phyloP scores from a whole-genome alignment of 129 eudicot genomes.

The Mikania micrantha region DNA sequence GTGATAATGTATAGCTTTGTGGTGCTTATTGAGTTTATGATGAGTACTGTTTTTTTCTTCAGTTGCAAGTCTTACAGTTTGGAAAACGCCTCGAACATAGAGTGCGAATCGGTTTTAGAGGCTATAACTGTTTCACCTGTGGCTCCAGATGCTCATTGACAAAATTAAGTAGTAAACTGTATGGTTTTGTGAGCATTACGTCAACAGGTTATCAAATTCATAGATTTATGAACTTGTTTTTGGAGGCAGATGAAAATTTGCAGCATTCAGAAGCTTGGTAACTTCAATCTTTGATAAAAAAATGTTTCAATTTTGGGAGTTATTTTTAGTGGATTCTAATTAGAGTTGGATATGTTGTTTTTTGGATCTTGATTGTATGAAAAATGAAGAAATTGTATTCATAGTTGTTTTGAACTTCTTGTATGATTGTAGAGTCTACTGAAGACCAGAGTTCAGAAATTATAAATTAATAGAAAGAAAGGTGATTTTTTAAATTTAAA shows the following conservation, averaged over 20 bases:
- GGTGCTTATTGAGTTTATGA: conserved; percentile 86
- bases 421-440: too few species aligned
- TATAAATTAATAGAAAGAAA: conserved; percentile 13
- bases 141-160: conserved; percentile 29
- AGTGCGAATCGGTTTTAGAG: conserved; percentile 69
- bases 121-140: conserved; percentile 40
- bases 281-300: conserved; percentile 13
- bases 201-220: background rate
- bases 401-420: too few species aligned
- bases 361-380: conserved; percentile 17
- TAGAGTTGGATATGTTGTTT: conserved; percentile 40
- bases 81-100: conserved; percentile 58
- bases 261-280: background rate
- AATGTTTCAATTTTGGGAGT: background rate
- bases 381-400: background rate
- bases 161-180: conserved; percentile 1
- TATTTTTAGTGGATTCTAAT: background rate
- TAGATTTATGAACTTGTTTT: background rate
- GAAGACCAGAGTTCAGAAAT: background rate
- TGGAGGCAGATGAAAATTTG: conserved; percentile 13
- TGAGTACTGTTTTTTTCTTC: conserved; percentile 86
- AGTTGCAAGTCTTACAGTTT: conserved; percentile 85
- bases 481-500: background rate
- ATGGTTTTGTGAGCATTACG: background rate
- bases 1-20: conserved; percentile 88